phyloP scores from a whole-genome alignment of 805 yeast species.

The Suhomyces tanzawaensis region DNA sequence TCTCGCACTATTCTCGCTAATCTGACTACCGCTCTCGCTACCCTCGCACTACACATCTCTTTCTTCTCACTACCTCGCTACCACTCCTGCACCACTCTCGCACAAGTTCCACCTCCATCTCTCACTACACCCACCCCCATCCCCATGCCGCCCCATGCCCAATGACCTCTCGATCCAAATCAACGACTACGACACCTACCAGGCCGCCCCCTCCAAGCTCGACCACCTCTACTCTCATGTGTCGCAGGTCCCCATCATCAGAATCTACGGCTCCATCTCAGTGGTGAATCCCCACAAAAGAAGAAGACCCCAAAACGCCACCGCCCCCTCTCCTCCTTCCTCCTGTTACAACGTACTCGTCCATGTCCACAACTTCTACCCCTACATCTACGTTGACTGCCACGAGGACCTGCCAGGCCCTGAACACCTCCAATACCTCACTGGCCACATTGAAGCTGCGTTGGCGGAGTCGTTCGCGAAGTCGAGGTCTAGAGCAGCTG shows the following conservation, averaged over 20 bases:
- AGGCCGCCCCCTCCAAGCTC: conserved; percentile 49
- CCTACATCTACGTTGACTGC: conserved; percentile 72
- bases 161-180: conserved; percentile 44
- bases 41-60: not conserved
- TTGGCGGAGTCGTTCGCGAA: conserved; percentile 39
- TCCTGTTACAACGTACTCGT: conserved; percentile 36
- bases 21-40: not conserved
- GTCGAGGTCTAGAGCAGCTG: conserved; percentile 9
- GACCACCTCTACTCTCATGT: conserved; percentile 45
- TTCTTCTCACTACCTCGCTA: not conserved
- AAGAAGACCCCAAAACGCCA: conserved; percentile 2
- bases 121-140: not conserved
- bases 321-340: not conserved
- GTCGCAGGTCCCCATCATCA: conserved; percentile 64
- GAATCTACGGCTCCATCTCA: conserved; percentile 71
- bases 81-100: not conserved
- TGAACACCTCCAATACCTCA: conserved; percentile 39
- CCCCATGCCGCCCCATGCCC: not conserved
- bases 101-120: not conserved
- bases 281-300: conserved; percentile 43
- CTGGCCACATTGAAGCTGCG: conserved; percentile 42
- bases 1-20: not conserved
- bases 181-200: conserved; percentile 65
- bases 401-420: conserved; percentile 31
- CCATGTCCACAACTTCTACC: conserved; percentile 83